Evolutionary conservation across 768 basidiomycete species (phyloP).

Genomic region (Termitomyces sp.): DNA sequence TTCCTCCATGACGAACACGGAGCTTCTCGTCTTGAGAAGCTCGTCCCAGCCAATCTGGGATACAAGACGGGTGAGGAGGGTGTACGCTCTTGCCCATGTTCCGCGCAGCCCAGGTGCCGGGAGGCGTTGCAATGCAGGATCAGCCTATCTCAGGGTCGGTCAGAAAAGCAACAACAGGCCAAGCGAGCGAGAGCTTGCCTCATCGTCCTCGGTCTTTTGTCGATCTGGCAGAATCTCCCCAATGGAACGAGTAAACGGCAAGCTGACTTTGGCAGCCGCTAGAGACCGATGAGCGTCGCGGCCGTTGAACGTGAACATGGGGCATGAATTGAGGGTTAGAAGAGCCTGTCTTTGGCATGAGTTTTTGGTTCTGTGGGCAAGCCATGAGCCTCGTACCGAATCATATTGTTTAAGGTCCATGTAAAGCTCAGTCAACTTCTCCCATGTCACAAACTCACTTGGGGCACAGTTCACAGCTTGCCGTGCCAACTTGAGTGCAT

Average conservation of each 20-base stretch:
- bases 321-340: constrained; percentile 96
- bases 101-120: constrained; percentile 93
- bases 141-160: constrained; percentile 48
- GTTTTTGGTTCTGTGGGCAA: background rate
- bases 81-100: constrained; percentile 94
- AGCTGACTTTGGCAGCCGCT: constrained; percentile 71
- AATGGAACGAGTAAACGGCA: constrained; percentile 83
- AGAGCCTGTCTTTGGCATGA: constrained; percentile 46
- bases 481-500: constrained; percentile 87
- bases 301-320: constrained; percentile 99
- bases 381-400: constrained; percentile 37
- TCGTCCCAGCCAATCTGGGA: constrained; percentile 99
- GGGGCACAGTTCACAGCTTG: constrained; percentile 98
- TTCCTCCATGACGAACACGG: constrained; percentile 99
- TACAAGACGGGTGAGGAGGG: constrained; percentile 85
- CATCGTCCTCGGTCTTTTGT: constrained; percentile 78
- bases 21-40: constrained; percentile 87
- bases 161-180: background rate
- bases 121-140: constrained; percentile 88
- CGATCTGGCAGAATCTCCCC: constrained; percentile 88
- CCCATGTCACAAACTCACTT: constrained; percentile 98
- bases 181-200: constrained; percentile 35
- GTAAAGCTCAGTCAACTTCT: constrained; percentile 92
- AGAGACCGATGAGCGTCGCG: constrained; percentile 88
- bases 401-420: constrained; percentile 88